Evolutionary conservation across 139 green algal genomes (phyloP).

Genomic region (Cymbomonas tetramitiformis): DNA sequence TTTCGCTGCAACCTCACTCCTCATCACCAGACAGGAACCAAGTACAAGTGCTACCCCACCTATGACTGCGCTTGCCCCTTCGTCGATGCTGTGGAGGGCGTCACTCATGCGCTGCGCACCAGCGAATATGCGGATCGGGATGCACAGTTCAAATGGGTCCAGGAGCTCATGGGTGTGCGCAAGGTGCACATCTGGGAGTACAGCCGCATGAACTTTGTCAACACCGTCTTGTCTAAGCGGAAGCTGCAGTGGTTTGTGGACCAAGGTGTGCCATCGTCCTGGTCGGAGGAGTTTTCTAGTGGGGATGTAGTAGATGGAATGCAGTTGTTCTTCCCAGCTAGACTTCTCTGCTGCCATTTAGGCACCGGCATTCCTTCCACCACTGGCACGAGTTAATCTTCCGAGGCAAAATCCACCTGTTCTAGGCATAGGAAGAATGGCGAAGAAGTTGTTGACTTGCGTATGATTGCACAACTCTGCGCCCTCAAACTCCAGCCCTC

Average conservation of each 20-base stretch:
- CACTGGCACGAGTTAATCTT: too few species aligned
- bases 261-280: too few species aligned
- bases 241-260: constrained; percentile 89
- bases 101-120: constrained; percentile 89
- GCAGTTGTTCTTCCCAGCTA: too few species aligned
- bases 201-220: constrained; percentile 50
- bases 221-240: constrained; percentile 83
- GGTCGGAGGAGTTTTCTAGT: too few species aligned
- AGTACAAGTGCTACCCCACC: constrained; percentile 83
- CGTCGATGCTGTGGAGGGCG: constrained; percentile 79
- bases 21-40: constrained; percentile 77
- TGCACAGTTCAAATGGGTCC: constrained; percentile 30
- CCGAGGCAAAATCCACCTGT: too few species aligned
- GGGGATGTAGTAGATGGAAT: too few species aligned
- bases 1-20: constrained; percentile 80
- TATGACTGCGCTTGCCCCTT: constrained; percentile 97
- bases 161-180: constrained; percentile 38
- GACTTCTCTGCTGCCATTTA: too few species aligned
- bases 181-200: constrained; percentile 92
- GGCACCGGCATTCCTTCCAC: too few species aligned
- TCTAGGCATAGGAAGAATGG: too few species aligned
- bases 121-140: constrained; percentile 84
- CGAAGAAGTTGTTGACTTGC: too few species aligned
- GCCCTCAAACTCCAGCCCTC: too few species aligned
- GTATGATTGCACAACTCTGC: too few species aligned